Evolutionary conservation across 2,329 filamentous ascomycete genomes (phyloP), one percentile per base, ranked within the genome.

Genomic region (Colletotrichum endophyticum): DNA sequence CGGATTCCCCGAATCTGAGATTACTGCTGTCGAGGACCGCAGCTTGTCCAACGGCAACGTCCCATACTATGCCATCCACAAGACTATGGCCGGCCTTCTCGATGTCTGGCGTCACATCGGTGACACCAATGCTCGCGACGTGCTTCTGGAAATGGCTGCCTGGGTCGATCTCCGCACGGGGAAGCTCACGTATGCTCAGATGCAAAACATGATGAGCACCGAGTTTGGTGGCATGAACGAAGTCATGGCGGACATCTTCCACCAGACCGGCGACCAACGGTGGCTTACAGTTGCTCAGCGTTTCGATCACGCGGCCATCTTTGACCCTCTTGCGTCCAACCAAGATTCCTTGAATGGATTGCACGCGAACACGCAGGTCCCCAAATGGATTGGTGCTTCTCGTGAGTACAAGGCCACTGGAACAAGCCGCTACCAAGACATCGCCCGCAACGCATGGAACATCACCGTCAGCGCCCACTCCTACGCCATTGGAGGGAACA

Each of bases 201-300:
- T 90, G 88, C 89, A 91, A 69, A 79, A 71, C 4, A 84, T 90
- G 80, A 78, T 91, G 77, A 79, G 83, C 7, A 89, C 87, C 1
- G 89, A 90, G 78, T 90, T 88, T 56, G 89, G 89, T 11, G 89
- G 89, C 36, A 90, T 90, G 88, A 89, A 88, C 78, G 89, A 90
- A 28, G 83, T 90, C 5, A 78, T 91, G 8, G 84, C 88, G 1
- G 85, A 89, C 53, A 80, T 91, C 13, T 89, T 87, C 78, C 85
- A 85, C 44, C 84, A 87, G 70, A 89, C 87, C 0, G 85, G 85
- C 3, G 84, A 90, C 70, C 79, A 83, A 36, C 82, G 82, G 8
- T 90, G 88, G 88, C 83, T 91, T 7, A 83, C 83, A 2, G 84
- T 83, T 1, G 89, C 89, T 2, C 83, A 86, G 68, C 85, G 88